phyloP scores from a whole-genome alignment of 257 asterid species.

The Scutellaria minor region DNA sequence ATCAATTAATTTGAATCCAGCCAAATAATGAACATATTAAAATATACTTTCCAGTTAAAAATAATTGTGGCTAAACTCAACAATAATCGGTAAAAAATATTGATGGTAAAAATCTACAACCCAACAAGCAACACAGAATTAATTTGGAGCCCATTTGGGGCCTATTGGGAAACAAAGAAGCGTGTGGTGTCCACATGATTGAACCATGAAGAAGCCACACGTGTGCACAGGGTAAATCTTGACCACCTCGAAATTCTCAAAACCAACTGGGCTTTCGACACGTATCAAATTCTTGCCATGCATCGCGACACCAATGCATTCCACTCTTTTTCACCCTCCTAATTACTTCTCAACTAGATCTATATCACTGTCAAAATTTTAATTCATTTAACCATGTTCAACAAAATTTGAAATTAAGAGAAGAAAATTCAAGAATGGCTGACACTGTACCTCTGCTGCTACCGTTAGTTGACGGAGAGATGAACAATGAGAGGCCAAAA shows the following conservation, averaged over 20 bases:
- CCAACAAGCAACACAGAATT: too few species aligned
- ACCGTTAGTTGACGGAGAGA: slow-evolving; percentile 21
- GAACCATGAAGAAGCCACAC: slow-evolving; percentile 33
- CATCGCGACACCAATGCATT: slow-evolving; percentile 45
- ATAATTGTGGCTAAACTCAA: too few species aligned
- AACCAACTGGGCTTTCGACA: slow-evolving; percentile 38
- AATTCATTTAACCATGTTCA: too few species aligned
- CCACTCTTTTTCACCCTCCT: not conserved
- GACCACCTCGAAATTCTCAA: slow-evolving; percentile 33
- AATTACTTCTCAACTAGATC: slow-evolving; percentile 7
- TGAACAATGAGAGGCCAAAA: slow-evolving; percentile 53
- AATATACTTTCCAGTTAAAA: too few species aligned
- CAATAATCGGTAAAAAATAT: too few species aligned
- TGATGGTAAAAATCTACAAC: too few species aligned
- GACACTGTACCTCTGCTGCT: slow-evolving; percentile 37
- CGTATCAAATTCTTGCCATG: slow-evolving; percentile 37
- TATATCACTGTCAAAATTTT: not conserved
- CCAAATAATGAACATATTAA: too few species aligned
- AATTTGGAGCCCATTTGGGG: too few species aligned
- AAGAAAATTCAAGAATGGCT: not conserved
- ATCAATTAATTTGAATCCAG: too few species aligned
- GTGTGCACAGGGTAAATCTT: slow-evolving; percentile 31
- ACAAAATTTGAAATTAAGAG: not conserved
- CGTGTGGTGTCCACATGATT: slow-evolving; percentile 35
- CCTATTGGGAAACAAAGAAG: not conserved